Evolutionary conservation across 768 basidiomycete species (phyloP).

Genomic region (Tylopilus balloui): DNA sequence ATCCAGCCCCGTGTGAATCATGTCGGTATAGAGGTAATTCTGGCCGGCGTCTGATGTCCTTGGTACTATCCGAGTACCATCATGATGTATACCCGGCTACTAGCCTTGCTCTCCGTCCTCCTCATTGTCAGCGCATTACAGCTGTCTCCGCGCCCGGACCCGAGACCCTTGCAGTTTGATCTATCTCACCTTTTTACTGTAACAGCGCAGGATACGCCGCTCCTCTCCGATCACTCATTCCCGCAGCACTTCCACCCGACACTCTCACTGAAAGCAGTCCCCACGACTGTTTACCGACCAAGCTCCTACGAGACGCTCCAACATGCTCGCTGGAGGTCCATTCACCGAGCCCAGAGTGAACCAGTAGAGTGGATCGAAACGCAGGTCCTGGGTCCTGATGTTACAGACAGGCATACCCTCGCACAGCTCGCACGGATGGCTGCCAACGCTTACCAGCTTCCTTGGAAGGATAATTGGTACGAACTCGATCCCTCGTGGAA

Average conservation of each 20-base stretch:
- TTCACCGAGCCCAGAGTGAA: conserved; percentile 46
- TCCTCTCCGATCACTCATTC: conserved; percentile 6
- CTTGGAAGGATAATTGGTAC: conserved; percentile 74
- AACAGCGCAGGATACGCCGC: background rate
- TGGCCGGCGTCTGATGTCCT: too few species aligned
- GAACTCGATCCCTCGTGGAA: conserved; percentile 77
- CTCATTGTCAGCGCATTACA: conserved; percentile 1
- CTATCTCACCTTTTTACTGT: conserved; percentile 16
- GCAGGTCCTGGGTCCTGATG: conserved; percentile 68
- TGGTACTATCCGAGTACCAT: background rate
- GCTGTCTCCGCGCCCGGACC: background rate
- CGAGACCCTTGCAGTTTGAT: conserved; percentile 20
- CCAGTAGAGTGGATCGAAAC: conserved; percentile 63
- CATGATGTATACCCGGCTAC: conserved; percentile 1
- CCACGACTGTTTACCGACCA: conserved; percentile 58
- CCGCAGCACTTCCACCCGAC: conserved; percentile 8
- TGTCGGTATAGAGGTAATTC: background rate
- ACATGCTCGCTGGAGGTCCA: conserved; percentile 49
- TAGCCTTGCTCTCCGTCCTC: conserved; percentile 1
- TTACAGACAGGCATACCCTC: conserved; percentile 75
- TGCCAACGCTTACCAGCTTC: conserved; percentile 82
- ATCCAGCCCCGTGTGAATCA: conserved; percentile 5
- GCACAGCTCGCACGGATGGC: conserved; percentile 82
- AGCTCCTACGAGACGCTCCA: conserved; percentile 47
- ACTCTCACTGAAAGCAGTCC: conserved; percentile 37